Percentiles rank a stretch among this genome's conserved stretches.
These are phyloP conservation scores for Geoglossum glabrum DNA, from an alignment of 495 filamentous ascomycete genomes.

Conservation along the genomic window DNA sequence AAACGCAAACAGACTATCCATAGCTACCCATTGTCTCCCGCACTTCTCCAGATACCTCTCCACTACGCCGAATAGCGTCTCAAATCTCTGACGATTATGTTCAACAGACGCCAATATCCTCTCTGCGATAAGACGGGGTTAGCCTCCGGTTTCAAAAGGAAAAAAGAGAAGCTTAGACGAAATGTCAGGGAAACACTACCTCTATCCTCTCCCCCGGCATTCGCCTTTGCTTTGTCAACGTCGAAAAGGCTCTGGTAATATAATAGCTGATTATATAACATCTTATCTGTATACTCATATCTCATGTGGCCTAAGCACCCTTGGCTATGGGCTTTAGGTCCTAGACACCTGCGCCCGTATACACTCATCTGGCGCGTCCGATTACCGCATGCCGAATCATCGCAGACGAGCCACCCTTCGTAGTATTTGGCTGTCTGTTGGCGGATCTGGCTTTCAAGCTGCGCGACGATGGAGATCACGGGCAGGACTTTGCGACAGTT, in stretches of 20 bases:
- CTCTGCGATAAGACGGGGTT: constrained; percentile 23
- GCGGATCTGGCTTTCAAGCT: constrained; percentile 70
- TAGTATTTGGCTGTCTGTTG: constrained; percentile 66
- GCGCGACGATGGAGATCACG: constrained; percentile 57
- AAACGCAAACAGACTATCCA: constrained; percentile 76
- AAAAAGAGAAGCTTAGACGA: too few relatives aligned
- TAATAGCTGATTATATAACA: constrained; percentile 81
- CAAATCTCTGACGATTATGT: constrained; percentile 61
- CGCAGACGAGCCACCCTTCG: constrained; percentile 75
- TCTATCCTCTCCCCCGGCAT: constrained; percentile 18
- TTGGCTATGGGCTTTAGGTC: constrained; percentile 57
- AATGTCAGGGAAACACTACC: neutral
- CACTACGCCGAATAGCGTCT: constrained; percentile 52
- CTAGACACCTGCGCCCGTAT: constrained; percentile 75
- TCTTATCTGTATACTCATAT: constrained; percentile 74
- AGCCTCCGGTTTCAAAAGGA: neutral
- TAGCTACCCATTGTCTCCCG: constrained; percentile 87
- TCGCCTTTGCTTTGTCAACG: constrained; percentile 55
- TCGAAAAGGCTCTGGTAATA: constrained; percentile 79
- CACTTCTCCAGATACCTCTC: constrained; percentile 81
- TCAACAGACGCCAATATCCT: constrained; percentile 49
- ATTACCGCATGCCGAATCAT: constrained; percentile 68
- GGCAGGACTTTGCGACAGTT: constrained; percentile 42
- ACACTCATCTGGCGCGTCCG: constrained; percentile 84
- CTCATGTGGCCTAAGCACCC: constrained; percentile 78